These are phyloP conservation scores for Aphanocladium album DNA, from an alignment of 2,329 filamentous ascomycete species.

Conservation along the genomic window DNA sequence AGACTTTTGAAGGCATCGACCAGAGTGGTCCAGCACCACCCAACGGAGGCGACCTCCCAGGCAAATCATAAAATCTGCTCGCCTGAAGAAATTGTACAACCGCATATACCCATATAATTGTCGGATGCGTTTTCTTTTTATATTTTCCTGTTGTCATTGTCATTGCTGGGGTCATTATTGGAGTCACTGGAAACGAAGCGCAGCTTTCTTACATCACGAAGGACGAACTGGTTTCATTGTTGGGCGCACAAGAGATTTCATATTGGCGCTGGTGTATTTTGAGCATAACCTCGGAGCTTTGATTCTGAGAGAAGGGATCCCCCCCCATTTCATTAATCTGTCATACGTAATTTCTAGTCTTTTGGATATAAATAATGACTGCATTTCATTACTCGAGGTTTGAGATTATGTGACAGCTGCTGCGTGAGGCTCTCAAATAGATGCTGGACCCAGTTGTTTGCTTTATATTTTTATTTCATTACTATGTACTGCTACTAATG, in stretches of 20 bases:
- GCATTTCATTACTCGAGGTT: constrained; percentile 2
- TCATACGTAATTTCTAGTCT: constrained; percentile 8
- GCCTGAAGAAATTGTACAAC: not conserved
- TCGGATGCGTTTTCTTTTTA: not conserved
- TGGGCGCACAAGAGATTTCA: not conserved
- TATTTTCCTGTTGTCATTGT: not conserved
- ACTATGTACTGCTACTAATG: not conserved
- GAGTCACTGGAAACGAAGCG: not conserved
- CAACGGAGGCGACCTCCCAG: constrained; percentile 22
- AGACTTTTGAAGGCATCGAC: constrained; percentile 48
- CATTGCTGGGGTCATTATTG: not conserved
- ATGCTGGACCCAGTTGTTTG: too few species aligned
- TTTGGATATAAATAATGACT: constrained; percentile 11
- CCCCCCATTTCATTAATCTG: not conserved
- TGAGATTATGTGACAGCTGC: too few species aligned
- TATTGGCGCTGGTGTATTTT: not conserved
- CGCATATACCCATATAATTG: not conserved
- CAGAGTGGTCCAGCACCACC: constrained; percentile 44
- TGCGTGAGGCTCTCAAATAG: too few species aligned
- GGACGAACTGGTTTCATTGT: not conserved
- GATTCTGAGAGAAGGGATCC: not conserved
- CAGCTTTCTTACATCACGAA: not conserved
- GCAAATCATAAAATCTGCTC: not conserved
- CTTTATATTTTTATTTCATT: not conserved
- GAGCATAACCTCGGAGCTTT: not conserved